Evolutionary conservation across 495 filamentous ascomycete genomes (phyloP).

Genomic region (Cercophora sp.): DNA sequence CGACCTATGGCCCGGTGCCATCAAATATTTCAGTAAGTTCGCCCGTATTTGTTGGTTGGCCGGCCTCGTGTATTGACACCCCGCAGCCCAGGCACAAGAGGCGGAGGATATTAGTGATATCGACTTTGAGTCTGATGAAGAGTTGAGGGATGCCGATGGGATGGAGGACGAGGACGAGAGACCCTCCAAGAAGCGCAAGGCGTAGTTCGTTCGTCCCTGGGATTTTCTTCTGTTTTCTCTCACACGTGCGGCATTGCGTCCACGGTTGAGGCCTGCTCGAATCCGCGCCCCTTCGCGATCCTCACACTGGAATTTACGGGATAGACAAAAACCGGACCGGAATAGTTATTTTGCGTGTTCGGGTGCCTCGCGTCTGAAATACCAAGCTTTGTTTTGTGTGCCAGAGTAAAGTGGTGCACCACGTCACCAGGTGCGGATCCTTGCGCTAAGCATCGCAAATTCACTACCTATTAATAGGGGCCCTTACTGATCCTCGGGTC

Average conservation of each 20-base stretch:
- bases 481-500: too few species aligned
- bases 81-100: conserved; percentile 61
- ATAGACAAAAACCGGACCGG: too few species aligned
- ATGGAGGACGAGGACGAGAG: conserved; percentile 39
- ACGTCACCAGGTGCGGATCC: too few species aligned
- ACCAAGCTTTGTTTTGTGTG: too few species aligned
- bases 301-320: too few species aligned
- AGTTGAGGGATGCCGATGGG: conserved; percentile 38
- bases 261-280: not conserved
- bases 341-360: too few species aligned
- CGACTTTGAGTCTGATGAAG: conserved; percentile 57
- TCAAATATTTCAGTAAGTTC: conserved; percentile 84
- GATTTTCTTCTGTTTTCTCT: not conserved
- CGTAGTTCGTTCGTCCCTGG: conserved; percentile 8
- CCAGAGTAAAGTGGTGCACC: too few species aligned
- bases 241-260: not conserved
- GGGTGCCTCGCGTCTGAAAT: too few species aligned
- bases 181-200: conserved; percentile 45
- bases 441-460: too few species aligned
- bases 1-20: conserved; percentile 80
- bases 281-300: too few species aligned
- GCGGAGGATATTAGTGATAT: conserved; percentile 50
- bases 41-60: not conserved
- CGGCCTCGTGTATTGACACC: not conserved
- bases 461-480: too few species aligned